Evolutionary conservation across 768 basidiomycete species (phyloP).

Genomic region (Lyophyllum shimeji): DNA sequence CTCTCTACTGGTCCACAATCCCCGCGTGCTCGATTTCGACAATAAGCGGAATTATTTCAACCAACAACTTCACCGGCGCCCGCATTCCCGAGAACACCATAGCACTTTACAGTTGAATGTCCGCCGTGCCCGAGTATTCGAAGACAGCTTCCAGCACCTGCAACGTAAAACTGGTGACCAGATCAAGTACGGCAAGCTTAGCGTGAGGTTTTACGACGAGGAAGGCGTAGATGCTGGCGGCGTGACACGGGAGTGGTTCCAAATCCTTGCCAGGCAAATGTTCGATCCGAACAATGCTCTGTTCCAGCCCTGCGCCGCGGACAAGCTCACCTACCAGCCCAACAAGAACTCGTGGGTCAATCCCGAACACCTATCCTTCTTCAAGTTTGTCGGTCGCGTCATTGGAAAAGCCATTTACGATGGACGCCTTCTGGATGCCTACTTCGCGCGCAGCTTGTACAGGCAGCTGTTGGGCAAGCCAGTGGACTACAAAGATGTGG

Average conservation of each 20-base stretch:
- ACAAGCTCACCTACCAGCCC: slow-evolving; percentile 93
- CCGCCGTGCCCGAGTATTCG: slow-evolving; percentile 89
- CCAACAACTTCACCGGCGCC: slow-evolving; percentile 87
- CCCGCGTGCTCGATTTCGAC: slow-evolving; percentile 96
- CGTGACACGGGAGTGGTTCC: slow-evolving; percentile 98
- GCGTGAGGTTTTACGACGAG: slow-evolving; percentile 93
- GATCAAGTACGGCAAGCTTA: slow-evolving; percentile 97
- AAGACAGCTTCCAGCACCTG: slow-evolving; percentile 93
- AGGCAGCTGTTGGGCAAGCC: slow-evolving; percentile 92
- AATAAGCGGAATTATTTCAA: slow-evolving; percentile 98
- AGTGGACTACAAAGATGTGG: slow-evolving; percentile 94
- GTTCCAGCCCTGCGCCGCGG: slow-evolving; percentile 97
- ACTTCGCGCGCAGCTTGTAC: slow-evolving; percentile 96
- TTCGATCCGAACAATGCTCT: slow-evolving; percentile 98
- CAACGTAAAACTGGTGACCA: slow-evolving; percentile 91
- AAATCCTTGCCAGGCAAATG: slow-evolving; percentile 96
- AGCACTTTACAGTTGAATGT: slow-evolving; percentile 86
- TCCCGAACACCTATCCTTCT: slow-evolving; percentile 93
- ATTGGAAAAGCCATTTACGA: slow-evolving; percentile 99
- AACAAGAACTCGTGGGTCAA: slow-evolving; percentile 94
- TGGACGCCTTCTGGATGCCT: slow-evolving; percentile 92
- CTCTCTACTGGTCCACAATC: slow-evolving; percentile 92
- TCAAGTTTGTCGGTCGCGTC: slow-evolving; percentile 97
- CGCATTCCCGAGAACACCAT: slow-evolving; percentile 77
- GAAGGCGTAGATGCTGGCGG: slow-evolving; percentile 99